Evolutionary conservation across 2,329 filamentous ascomycete species (phyloP).

Genomic region (Bipolaris sorokiniana): DNA sequence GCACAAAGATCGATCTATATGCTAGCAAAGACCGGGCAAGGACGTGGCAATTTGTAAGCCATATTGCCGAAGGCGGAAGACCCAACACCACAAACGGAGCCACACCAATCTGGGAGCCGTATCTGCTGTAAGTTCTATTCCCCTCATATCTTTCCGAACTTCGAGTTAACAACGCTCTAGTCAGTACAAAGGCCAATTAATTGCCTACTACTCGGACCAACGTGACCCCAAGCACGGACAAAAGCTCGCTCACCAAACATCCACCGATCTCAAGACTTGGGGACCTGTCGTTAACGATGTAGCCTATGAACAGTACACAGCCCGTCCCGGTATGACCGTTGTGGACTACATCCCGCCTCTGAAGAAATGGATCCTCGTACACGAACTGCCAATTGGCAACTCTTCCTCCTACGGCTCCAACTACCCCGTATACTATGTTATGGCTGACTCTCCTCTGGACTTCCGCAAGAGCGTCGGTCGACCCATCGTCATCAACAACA

Average conservation of each 20-base stretch:
- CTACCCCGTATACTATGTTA: constrained; percentile 32
- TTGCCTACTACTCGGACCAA: constrained; percentile 37
- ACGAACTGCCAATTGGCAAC: constrained; percentile 26
- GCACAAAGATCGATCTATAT: constrained; percentile 30
- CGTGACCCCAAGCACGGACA: constrained; percentile 33
- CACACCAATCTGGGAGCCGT: constrained; percentile 36
- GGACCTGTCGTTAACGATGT: constrained; percentile 32
- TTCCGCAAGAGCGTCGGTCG: constrained; percentile 20
- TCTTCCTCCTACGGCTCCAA: constrained; percentile 19
- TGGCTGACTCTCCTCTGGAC: constrained; percentile 26
- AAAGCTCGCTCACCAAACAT: constrained; percentile 34
- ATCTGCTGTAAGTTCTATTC: constrained; percentile 20
- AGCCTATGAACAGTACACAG: constrained; percentile 24
- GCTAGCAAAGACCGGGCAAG: constrained; percentile 27
- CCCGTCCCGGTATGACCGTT: constrained; percentile 33
- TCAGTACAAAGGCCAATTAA: constrained; percentile 25
- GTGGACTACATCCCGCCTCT: constrained; percentile 26
- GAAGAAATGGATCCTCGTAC: constrained; percentile 32
- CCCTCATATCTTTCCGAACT: neutral
- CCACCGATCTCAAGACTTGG: constrained; percentile 30
- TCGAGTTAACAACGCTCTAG: neutral
- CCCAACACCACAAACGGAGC: constrained; percentile 20
- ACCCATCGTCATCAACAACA: constrained; percentile 26
- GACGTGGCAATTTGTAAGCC: constrained; percentile 33
- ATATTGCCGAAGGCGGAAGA: constrained; percentile 24